Conservation (phyloP, 305 asterid genomes). For the Stenogyne calaminthoides region DNA sequence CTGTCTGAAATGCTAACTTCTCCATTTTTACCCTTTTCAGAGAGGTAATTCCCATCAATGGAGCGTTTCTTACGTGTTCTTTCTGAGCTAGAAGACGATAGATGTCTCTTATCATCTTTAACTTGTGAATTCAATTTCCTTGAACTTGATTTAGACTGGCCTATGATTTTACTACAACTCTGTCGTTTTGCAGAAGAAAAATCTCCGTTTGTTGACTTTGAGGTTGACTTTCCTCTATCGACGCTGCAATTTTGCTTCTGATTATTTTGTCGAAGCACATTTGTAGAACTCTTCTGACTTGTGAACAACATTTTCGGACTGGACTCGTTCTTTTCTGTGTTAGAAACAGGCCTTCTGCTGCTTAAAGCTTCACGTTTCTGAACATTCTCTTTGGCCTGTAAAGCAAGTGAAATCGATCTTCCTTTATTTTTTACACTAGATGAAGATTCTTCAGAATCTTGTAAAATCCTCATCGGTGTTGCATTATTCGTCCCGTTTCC, state of each 20-base stretch:
- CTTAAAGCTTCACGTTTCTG: conserved; percentile 71
- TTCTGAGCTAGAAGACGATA: conserved; percentile 44
- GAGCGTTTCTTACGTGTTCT: conserved; percentile 67
- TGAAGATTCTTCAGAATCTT: conserved; percentile 52
- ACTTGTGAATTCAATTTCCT: conserved; percentile 48
- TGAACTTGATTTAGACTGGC: conserved; percentile 51
- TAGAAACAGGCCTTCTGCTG: conserved; percentile 31
- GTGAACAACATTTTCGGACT: conserved; percentile 45
- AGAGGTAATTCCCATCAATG: conserved; percentile 59
- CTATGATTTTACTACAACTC: conserved; percentile 47
- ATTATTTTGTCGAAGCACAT: conserved; percentile 75
- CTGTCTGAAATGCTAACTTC: conserved; percentile 30
- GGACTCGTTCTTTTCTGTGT: conserved; percentile 45
- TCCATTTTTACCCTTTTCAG: conserved; percentile 48
- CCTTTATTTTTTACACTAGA: conserved; percentile 45
- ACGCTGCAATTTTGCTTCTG: conserved; percentile 72
- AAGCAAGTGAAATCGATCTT: conserved; percentile 82
- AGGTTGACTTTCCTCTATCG: conserved; percentile 53
- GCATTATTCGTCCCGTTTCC: conserved; percentile 37
- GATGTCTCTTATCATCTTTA: conserved; percentile 49
- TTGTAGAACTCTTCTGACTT: conserved; percentile 52
- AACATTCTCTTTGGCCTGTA: conserved; percentile 92
- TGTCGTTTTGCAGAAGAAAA: conserved; percentile 46
- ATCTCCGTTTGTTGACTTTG: conserved; percentile 47
- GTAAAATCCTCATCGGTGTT: conserved; percentile 36